Percentiles rank a stretch among this genome's conserved stretches.
phyloP scores from a whole-genome alignment of 2,329 filamentous ascomycete genomes.

The Podosphaera xanthii region DNA sequence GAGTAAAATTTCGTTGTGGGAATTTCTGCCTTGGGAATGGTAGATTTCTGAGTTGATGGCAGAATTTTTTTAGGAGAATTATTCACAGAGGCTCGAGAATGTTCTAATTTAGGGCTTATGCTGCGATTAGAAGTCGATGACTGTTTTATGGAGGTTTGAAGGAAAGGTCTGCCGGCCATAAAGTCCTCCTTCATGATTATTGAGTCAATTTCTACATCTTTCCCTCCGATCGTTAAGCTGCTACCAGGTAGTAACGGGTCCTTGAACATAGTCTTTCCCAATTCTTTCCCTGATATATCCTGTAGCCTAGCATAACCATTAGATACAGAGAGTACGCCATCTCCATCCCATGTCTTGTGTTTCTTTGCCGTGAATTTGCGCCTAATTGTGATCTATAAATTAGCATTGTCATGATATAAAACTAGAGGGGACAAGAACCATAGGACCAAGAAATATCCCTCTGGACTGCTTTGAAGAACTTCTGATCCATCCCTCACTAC shows the following conservation, averaged over 20 bases:
- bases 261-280: slow-evolving; percentile 33
- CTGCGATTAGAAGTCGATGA: slow-evolving; percentile 4
- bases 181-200: slow-evolving; percentile 37
- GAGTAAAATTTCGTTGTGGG: slow-evolving; percentile 19
- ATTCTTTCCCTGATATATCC: slow-evolving; percentile 37
- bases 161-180: slow-evolving; percentile 24
- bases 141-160: slow-evolving; percentile 12
- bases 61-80: slow-evolving; percentile 12
- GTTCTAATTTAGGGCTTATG: slow-evolving; percentile 4
- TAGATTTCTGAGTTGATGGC: slow-evolving; percentile 3
- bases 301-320: slow-evolving; percentile 35
- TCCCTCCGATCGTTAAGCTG: slow-evolving; percentile 37
- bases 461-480: slow-evolving; percentile 2
- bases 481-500: slow-evolving; percentile 1
- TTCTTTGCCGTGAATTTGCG: slow-evolving; percentile 49
- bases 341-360: slow-evolving; percentile 57
- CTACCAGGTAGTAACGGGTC: slow-evolving; percentile 35
- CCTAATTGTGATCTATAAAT: slow-evolving; percentile 19
- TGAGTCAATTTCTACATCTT: slow-evolving; percentile 44
- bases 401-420: not conserved
- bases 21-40: slow-evolving; percentile 13
- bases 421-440: slow-evolving; percentile 9
- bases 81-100: slow-evolving; percentile 1
- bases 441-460: slow-evolving; percentile 16
- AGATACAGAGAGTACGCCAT: slow-evolving; percentile 36